Evolutionary conservation across 257 asterid genomes (phyloP), one percentile per base, ranked within the genome.

Genomic region (Datura wrightii): DNA sequence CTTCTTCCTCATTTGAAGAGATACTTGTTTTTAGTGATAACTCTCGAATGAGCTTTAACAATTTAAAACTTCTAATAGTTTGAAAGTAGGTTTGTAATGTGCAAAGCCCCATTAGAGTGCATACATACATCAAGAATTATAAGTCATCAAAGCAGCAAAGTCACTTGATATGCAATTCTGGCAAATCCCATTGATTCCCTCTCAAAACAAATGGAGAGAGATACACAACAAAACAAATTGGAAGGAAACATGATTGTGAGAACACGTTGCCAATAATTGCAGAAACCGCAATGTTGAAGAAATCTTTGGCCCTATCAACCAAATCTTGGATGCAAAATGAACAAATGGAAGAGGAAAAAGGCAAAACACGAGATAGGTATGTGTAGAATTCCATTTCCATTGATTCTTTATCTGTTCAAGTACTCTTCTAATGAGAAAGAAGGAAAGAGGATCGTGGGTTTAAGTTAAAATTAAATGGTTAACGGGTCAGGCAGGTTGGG

Each of bases 371-470:
- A 80, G 94, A 91, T 10, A 92, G 93, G 87, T 91, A 91, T 55
- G 97, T 86, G 88, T 93, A 92, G 34, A 93, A 89, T 90, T 96
- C 98, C 98, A 94, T 94, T 37, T 90, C 76, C 63, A 41, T 13
- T 41, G 11, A 24, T 42, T 48, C 80, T 59, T 55, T 82, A 42
- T 5, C 46, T 42, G 46, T 3, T 42, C 46, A 42, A 42, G 46
- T 42, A 42, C 46, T 42, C 6, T 42, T 46, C 52, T 46, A 46
- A 46, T 15, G 18, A 53, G 58, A 14, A 53, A 53, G 58, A 11
- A 53, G 8, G 8, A 4, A 54, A 13, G 6, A 8, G 10, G 59
- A n/a, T 54, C 2, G 59, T 5, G 2, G n/a, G n/a, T 15, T 15
- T 4, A 54, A 54, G 59, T 54, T 54, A 54, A 54, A 54, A 15